These are phyloP conservation scores for Scytalidium sp. DNA, from an alignment of 2,329 filamentous ascomycete species.

Conservation along the genomic window DNA sequence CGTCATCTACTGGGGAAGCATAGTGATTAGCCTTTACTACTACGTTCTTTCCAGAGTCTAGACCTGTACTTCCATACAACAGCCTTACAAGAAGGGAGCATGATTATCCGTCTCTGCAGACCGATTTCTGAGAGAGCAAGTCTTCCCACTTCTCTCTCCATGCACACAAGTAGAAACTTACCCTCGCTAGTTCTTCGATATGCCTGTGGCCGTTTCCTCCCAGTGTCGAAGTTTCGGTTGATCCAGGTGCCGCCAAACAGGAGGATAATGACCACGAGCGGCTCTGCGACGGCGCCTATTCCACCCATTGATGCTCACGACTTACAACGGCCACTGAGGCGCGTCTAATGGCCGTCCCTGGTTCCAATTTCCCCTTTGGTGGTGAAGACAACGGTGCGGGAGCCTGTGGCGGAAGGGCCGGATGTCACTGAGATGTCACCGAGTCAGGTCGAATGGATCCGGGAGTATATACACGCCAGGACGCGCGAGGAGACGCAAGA, in stretches of 20 bases:
- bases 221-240: constrained; percentile 45
- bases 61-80: too few relatives aligned
- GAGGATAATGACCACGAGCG: constrained; percentile 56
- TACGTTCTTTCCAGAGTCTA: neutral
- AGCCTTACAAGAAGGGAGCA: too few relatives aligned
- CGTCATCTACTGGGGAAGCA: constrained; percentile 1
- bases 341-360: too few relatives aligned
- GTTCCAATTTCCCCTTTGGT: neutral
- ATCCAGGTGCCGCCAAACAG: constrained; percentile 61
- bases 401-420: neutral
- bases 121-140: neutral
- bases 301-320: constrained; percentile 28
- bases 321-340: too few relatives aligned
- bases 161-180: neutral
- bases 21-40: neutral
- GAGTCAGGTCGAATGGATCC: too few relatives aligned
- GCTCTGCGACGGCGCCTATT: constrained; percentile 55
- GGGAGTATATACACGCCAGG: too few relatives aligned
- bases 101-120: neutral
- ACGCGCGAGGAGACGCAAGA: neutral
- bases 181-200: constrained; percentile 1
- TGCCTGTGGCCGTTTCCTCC: constrained; percentile 10
- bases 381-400: neutral
- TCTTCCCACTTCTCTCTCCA: neutral
- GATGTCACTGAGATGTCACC: neutral